phyloP scores from a whole-genome alignment of 129 eudicot genomes.

The Artemisia annua region DNA sequence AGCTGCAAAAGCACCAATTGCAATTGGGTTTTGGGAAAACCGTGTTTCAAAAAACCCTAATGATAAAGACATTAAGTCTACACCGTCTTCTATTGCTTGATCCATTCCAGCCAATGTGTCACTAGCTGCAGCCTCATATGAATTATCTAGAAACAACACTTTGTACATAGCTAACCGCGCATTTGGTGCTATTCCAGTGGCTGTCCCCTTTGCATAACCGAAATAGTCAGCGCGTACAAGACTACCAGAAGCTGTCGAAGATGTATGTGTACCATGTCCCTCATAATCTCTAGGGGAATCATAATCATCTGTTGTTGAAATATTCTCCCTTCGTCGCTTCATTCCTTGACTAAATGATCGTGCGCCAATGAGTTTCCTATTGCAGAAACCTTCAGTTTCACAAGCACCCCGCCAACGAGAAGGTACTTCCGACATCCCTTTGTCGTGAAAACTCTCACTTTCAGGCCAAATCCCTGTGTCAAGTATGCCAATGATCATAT shows the following conservation, averaged over 20 bases:
- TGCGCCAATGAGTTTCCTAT: slow-evolving; percentile 42
- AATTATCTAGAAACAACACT: not conserved
- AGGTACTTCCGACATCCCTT: slow-evolving; percentile 41
- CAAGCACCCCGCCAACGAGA: slow-evolving; percentile 35
- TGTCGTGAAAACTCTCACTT: slow-evolving; percentile 38
- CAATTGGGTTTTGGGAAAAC: slow-evolving; percentile 13
- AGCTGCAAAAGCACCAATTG: slow-evolving; percentile 19
- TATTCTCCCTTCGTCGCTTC: not conserved
- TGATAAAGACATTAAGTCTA: slow-evolving; percentile 17
- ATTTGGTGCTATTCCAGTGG: slow-evolving; percentile 20
- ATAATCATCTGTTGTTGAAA: slow-evolving; percentile 20
- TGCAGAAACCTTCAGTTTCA: slow-evolving; percentile 29
- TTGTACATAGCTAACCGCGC: slow-evolving; percentile 21
- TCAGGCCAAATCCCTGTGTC: slow-evolving; percentile 47
- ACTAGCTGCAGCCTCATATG: not conserved
- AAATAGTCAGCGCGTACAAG: not conserved
- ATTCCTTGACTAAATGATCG: slow-evolving; percentile 34
- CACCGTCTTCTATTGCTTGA: slow-evolving; percentile 19
- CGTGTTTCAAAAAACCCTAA: not conserved
- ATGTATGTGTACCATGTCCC: slow-evolving; percentile 22
- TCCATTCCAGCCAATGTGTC: slow-evolving; percentile 22
- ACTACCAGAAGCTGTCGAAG: slow-evolving; percentile 18
- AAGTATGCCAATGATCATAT: slow-evolving; percentile 40
- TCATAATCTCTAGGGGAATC: slow-evolving; percentile 21
- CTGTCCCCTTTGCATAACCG: slow-evolving; percentile 23